Percentiles rank a stretch among this genome's conserved stretches.
Conservation (phyloP, 1,284 basidiomycete genomes). For the Rhizoctonia solani region DNA sequence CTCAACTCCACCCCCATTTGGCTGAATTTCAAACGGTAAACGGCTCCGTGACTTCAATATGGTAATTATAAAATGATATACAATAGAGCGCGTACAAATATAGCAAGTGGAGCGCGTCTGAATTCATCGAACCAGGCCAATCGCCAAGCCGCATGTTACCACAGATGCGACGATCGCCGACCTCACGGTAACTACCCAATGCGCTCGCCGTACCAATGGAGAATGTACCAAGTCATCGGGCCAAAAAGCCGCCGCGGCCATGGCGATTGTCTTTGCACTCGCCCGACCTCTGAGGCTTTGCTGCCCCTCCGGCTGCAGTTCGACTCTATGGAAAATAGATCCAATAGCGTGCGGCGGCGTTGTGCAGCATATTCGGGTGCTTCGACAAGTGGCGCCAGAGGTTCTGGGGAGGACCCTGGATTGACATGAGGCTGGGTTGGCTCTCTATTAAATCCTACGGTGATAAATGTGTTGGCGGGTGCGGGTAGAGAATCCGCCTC, state of each 20-base stretch:
- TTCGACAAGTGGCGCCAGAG: too few relatives aligned
- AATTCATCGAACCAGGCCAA: slow-evolving; percentile 15
- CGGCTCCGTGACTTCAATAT: too few relatives aligned
- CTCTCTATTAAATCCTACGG: too few relatives aligned
- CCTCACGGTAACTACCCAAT: slow-evolving; percentile 21
- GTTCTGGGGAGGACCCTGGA: background rate
- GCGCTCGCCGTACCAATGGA: slow-evolving; percentile 15
- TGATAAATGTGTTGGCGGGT: too few relatives aligned
- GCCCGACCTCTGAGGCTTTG: background rate
- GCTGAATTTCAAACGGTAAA: too few relatives aligned
- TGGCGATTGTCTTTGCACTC: background rate
- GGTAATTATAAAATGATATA: too few relatives aligned
- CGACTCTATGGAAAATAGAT: background rate
- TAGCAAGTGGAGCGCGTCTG: too few relatives aligned
- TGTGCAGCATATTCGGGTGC: background rate
- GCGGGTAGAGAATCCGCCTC: too few relatives aligned
- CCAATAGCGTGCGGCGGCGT: slow-evolving; percentile 3
- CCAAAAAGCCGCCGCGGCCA: slow-evolving; percentile 20
- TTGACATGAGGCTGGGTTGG: too few relatives aligned
- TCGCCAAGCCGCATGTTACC: slow-evolving; percentile 8
- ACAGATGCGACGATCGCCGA: slow-evolving; percentile 1
- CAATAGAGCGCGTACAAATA: too few relatives aligned
- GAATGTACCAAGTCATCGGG: slow-evolving; percentile 28
- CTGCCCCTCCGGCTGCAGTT: background rate
- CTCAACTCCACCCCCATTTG: too few relatives aligned